These are phyloP conservation scores for Scedosporium aurantiacum DNA, from an alignment of 2,329 filamentous ascomycete species.

Conservation along the genomic window DNA sequence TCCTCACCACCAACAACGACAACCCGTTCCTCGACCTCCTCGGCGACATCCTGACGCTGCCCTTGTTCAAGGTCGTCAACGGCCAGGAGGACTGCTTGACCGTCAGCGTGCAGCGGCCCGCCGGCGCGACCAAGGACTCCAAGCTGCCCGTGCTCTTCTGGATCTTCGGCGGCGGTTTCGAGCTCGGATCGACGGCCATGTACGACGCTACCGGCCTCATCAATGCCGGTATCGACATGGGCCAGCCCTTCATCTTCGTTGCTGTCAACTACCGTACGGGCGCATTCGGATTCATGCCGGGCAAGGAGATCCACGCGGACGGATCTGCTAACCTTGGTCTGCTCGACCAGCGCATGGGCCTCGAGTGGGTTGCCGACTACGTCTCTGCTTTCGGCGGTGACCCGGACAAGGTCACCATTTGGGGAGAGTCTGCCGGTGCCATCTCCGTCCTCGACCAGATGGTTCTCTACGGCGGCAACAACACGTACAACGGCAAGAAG, in stretches of 20 bases:
- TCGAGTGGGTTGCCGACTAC: conserved; percentile 55
- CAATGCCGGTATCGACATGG: conserved; percentile 23
- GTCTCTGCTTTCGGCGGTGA: conserved; percentile 57
- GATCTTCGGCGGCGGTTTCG: conserved; percentile 45
- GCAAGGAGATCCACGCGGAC: conserved; percentile 42
- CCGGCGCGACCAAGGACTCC: conserved; percentile 25
- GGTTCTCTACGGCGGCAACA: conserved; percentile 48
- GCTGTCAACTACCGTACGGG: conserved; percentile 53
- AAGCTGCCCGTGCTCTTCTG: conserved; percentile 46
- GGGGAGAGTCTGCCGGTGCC: conserved; percentile 48
- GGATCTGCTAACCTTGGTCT: conserved; percentile 48
- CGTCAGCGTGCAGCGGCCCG: conserved; percentile 35
- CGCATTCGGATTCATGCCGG: conserved; percentile 52
- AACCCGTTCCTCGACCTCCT: conserved; percentile 24
- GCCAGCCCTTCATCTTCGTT: conserved; percentile 51
- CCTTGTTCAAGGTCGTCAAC: conserved; percentile 30
- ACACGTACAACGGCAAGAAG: conserved; percentile 50
- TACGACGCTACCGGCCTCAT: conserved; percentile 27
- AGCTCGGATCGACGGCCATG: conserved; percentile 20
- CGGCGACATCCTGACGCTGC: conserved; percentile 27
- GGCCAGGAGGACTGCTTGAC: conserved; percentile 41
- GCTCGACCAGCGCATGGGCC: conserved; percentile 46
- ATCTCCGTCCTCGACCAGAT: conserved; percentile 56
- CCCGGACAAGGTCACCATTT: conserved; percentile 52
- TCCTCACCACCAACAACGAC: conserved; percentile 28